phyloP scores from a whole-genome alignment of 2,329 filamentous ascomycete genomes.

The Ophiostoma triangulosporum region DNA sequence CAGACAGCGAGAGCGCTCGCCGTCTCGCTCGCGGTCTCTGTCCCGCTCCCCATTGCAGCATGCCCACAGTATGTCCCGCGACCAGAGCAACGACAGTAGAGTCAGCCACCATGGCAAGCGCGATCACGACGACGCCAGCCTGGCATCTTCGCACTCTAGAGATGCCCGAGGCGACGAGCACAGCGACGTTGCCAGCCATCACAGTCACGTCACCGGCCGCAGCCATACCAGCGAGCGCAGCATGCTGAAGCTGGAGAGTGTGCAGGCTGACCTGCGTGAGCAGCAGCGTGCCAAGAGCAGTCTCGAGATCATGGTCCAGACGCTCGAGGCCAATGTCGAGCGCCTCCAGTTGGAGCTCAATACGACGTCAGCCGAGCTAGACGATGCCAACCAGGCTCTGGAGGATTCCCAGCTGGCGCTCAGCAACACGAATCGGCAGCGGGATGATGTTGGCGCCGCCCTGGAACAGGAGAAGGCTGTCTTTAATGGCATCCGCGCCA shows the following conservation, averaged over 20 bases:
- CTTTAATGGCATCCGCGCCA: background rate
- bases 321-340: background rate
- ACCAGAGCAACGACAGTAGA: background rate
- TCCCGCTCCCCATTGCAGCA: too few relatives aligned
- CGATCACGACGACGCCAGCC: background rate
- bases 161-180: background rate
- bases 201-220: background rate
- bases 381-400: background rate
- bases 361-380: background rate
- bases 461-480: too few relatives aligned
- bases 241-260: background rate
- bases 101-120: background rate
- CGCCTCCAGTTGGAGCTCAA: background rate
- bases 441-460: background rate
- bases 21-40: background rate
- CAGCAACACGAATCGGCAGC: background rate
- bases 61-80: background rate
- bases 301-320: background rate
- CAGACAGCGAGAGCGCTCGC: background rate
- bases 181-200: background rate
- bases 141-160: background rate
- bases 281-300: constrained; percentile 1
- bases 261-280: constrained; percentile 1
- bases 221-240: background rate
- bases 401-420: background rate